Evolutionary conservation across 169 alveolate species (phyloP), one percentile per base, ranked within the genome.

Genomic region (Eimeria acervulina): DNA sequence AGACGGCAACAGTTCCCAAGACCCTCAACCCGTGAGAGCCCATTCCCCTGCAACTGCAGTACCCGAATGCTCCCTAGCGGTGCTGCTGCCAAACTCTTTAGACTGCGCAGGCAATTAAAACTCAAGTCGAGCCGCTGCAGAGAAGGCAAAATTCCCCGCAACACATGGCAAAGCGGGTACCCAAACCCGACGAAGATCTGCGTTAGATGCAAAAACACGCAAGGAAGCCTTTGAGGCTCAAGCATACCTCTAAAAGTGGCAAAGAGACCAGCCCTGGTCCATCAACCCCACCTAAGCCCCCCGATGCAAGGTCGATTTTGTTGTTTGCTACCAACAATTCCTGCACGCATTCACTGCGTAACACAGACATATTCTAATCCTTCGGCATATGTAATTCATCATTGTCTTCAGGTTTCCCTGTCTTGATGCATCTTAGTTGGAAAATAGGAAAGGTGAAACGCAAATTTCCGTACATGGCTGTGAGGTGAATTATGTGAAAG

Each of bases 61-160:
- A 93, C 85, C 36, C 88, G 31, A 21, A 93, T 52, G 61, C 68
- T 28, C n/a, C 63, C 94, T 31, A 88, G 90, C 44, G 74, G 85
- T 38, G 80, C 90, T 15, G 55, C 38, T 74, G 59, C 93, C 31
- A 93, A 72, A 36, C 47, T 85, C 31, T 61, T 81, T 19, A 61
- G 40, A 33, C 72, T 44, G 26, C 88, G 44, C 5, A 93, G 78
- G 38, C 74, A 83, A 80, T 93, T 93, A 36, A 31, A 83, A 84
- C 96, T 93, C 4, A 93, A 90, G 17, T 93, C 96, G 42, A 93
- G 88, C 23, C 88, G 87, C 96, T 93, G 94, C 61, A 68, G 23
- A 26, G 42, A 44, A 26, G 44, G 33, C 44, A 44, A 31, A 66
- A 89, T 42, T 2, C 23, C 0, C 51, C 72, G 52, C 0, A 51